Evolutionary conservation across 2,329 filamentous ascomycete genomes (phyloP).

Genomic region (Lachnellula willkommii): DNA sequence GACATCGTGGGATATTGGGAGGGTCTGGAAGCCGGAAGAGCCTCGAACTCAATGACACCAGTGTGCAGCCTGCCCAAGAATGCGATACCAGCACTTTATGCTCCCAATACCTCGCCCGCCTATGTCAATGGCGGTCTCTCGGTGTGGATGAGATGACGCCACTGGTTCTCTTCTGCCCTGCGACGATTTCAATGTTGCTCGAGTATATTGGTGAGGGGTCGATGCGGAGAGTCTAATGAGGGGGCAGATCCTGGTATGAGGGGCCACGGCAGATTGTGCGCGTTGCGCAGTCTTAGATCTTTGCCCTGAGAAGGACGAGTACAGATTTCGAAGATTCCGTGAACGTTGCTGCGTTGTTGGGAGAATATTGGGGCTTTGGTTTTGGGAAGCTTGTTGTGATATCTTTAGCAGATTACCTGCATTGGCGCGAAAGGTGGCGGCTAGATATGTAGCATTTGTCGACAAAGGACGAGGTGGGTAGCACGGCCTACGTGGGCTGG

Average conservation of each 20-base stretch:
- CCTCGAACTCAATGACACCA: not conserved
- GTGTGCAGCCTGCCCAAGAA: not conserved
- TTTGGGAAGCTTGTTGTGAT: not conserved
- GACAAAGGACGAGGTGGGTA: not conserved
- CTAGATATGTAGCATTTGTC: not conserved
- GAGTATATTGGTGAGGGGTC: slow-evolving; percentile 2
- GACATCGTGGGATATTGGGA: slow-evolving; percentile 23
- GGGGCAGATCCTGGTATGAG: not conserved
- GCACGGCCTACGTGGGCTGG: not conserved
- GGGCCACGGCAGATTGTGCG: not conserved
- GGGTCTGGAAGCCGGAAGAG: not conserved
- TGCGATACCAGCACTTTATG: not conserved
- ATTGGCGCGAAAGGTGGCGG: not conserved
- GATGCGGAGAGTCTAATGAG: not conserved
- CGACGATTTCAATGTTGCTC: not conserved
- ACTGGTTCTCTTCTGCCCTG: not conserved
- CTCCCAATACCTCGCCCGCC: not conserved
- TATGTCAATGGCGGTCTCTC: not conserved
- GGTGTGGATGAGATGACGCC: not conserved
- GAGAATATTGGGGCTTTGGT: not conserved
- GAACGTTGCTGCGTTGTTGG: not conserved
- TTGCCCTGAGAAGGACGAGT: not conserved
- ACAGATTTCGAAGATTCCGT: not conserved
- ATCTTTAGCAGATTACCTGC: not conserved
- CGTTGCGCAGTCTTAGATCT: not conserved